phyloP scores from a whole-genome alignment of 1,284 basidiomycete species.

The Trichosporon inkin region DNA sequence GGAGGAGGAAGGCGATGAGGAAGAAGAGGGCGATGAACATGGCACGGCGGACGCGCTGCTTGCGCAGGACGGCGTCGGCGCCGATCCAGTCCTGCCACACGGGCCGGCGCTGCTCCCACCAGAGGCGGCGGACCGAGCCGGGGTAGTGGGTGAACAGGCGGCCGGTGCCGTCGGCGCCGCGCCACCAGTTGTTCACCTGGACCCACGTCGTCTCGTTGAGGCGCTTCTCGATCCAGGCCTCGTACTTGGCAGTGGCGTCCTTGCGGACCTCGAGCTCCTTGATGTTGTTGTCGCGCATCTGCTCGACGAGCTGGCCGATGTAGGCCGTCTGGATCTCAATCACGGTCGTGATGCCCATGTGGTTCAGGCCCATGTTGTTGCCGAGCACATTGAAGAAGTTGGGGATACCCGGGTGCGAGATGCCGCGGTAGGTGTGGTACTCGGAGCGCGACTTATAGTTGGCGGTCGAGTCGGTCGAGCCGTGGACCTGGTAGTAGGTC shows the following conservation, averaged over 20 bases:
- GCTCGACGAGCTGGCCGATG: slow-evolving; percentile 17
- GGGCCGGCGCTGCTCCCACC: slow-evolving; percentile 19
- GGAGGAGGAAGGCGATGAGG: background rate
- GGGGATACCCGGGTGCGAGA: slow-evolving; percentile 25
- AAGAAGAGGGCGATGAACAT: background rate
- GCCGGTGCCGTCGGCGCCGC: slow-evolving; percentile 19
- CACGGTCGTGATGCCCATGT: slow-evolving; percentile 18
- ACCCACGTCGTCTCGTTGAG: slow-evolving; percentile 22
- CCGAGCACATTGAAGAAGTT: slow-evolving; percentile 35
- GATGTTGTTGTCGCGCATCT: slow-evolving; percentile 21
- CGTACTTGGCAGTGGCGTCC: slow-evolving; percentile 18
- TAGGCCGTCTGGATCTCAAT: slow-evolving; percentile 23
- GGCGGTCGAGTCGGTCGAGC: slow-evolving; percentile 17
- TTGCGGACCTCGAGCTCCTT: slow-evolving; percentile 22
- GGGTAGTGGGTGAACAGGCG: slow-evolving; percentile 25
- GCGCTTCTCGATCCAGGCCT: slow-evolving; percentile 15
- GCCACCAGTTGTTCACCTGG: slow-evolving; percentile 23
- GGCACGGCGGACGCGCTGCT: slow-evolving; percentile 14
- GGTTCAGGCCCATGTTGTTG: slow-evolving; percentile 32
- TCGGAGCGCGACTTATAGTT: slow-evolving; percentile 18
- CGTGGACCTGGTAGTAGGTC: slow-evolving; percentile 20
- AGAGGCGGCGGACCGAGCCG: slow-evolving; percentile 16
- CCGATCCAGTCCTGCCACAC: slow-evolving; percentile 22
- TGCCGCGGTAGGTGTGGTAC: slow-evolving; percentile 10
- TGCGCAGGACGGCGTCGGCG: slow-evolving; percentile 15